Evolutionary conservation across 2,329 filamentous ascomycete genomes (phyloP).

Genomic region (Paecilomyces niveus): DNA sequence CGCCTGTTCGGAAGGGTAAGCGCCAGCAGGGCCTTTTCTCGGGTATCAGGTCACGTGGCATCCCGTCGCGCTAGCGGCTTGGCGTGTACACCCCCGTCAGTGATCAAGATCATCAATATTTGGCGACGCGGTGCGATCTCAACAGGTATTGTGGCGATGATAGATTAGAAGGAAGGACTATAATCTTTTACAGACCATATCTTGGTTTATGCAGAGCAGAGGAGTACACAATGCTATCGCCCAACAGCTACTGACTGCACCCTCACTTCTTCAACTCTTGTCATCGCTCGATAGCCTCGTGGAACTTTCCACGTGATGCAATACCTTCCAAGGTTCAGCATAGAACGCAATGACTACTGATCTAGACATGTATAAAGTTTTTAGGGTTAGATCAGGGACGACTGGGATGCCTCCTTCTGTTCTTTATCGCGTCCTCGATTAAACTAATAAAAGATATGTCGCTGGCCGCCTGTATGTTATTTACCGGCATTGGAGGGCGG

Average conservation of each 20-base stretch:
- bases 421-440: no score
- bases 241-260: no score
- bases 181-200: neutral
- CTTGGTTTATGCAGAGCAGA: no score
- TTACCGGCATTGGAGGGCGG: no score
- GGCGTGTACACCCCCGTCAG: neutral
- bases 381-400: no score
- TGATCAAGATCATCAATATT: neutral
- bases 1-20: conserved; percentile 10
- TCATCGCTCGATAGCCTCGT: neutral
- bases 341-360: no score
- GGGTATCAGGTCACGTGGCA: neutral
- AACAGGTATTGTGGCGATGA: neutral
- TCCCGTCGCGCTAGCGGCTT: neutral
- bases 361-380: no score
- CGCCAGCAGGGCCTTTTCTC: neutral
- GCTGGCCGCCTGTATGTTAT: neutral
- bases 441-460: neutral
- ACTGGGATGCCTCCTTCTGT: no score
- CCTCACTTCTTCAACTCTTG: neutral
- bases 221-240: no score
- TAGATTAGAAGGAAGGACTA: neutral
- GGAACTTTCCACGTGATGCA: neutral
- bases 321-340: neutral
- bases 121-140: no score